Conservation (phyloP, 768 basidiomycete genomes). For the Mrakia blollopis region DNA sequence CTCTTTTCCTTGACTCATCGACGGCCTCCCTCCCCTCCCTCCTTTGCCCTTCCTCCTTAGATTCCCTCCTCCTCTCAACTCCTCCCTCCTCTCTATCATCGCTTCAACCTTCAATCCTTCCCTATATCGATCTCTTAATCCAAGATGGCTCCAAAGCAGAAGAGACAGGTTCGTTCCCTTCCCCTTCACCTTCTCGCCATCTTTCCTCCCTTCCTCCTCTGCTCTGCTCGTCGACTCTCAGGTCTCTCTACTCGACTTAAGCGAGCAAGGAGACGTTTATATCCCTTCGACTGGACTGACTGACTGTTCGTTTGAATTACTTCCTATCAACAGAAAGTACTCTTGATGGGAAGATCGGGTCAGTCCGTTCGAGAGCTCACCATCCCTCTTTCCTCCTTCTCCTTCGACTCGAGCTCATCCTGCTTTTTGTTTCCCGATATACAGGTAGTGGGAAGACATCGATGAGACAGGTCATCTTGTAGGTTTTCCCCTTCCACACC, state of each 20-base stretch:
- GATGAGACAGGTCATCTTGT: conserved; percentile 99
- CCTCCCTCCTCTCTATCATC: background rate
- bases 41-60: background rate
- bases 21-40: too few species aligned
- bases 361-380: background rate
- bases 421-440: background rate
- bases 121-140: background rate
- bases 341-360: conserved; percentile 95
- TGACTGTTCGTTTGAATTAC: background rate
- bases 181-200: background rate
- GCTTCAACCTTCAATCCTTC: too few species aligned
- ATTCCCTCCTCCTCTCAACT: background rate
- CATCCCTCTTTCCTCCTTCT: background rate
- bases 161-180: background rate
- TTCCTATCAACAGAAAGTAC: conserved; percentile 49
- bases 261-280: background rate
- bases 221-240: background rate
- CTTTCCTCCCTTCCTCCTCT: background rate
- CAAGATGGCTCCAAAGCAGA: conserved; percentile 12
- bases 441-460: conserved; percentile 64
- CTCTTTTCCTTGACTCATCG: too few species aligned
- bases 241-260: background rate
- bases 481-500: conserved; percentile 44
- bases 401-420: conserved; percentile 13
- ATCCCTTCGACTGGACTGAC: background rate